phyloP scores from a whole-genome alignment of 805 yeast genomes.

The Suhomyces canberraensis region DNA sequence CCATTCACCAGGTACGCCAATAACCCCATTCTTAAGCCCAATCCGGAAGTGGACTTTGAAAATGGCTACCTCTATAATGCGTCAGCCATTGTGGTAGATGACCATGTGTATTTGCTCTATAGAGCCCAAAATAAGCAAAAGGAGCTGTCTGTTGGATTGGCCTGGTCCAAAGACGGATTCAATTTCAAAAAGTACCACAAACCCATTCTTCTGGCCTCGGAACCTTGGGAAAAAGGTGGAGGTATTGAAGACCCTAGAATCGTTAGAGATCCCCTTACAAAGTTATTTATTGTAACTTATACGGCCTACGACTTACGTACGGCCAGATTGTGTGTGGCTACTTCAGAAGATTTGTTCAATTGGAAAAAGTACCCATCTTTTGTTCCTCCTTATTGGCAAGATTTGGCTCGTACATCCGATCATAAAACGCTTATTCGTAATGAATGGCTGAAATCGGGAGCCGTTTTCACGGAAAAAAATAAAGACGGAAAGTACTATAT shows the following conservation, averaged over 20 bases:
- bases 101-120: conserved; percentile 34
- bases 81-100: conserved; percentile 39
- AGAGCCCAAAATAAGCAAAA: conserved; percentile 36
- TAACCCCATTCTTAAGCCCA: conserved; percentile 38
- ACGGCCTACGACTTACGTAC: conserved; percentile 34
- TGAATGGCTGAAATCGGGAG: conserved; percentile 43
- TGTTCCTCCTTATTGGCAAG: conserved; percentile 30
- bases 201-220: conserved; percentile 36
- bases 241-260: conserved; percentile 45
- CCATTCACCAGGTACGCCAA: conserved; percentile 34
- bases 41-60: conserved; percentile 37
- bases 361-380: conserved; percentile 40
- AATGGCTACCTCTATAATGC: conserved; percentile 41
- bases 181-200: conserved; percentile 26
- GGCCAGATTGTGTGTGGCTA: conserved; percentile 41
- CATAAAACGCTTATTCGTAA: conserved; percentile 26
- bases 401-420: conserved; percentile 24
- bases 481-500: conserved; percentile 37
- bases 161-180: conserved; percentile 40
- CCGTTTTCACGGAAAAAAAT: conserved; percentile 31
- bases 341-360: conserved; percentile 30
- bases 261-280: conserved; percentile 34
- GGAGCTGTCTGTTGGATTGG: conserved; percentile 36
- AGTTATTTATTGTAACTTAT: conserved; percentile 37
- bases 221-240: conserved; percentile 38